Evolutionary conservation across 768 basidiomycete species (phyloP), one percentile per base, ranked within the genome.

Genomic region (Cystofilobasidium ferigula): DNA sequence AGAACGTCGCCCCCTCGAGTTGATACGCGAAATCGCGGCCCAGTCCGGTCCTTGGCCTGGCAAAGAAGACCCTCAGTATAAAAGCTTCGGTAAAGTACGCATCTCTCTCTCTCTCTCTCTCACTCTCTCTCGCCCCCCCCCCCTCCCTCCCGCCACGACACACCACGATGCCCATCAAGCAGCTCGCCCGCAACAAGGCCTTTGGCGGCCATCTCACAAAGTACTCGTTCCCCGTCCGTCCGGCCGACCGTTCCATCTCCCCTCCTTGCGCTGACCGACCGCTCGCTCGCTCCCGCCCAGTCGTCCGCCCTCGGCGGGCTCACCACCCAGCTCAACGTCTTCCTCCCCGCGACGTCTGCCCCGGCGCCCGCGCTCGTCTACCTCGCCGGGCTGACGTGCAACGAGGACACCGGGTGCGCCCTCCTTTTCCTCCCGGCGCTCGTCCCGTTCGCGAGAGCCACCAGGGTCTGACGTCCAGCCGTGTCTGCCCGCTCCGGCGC

Each of bases 381-480:
- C 76, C 85, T 97, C 57, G 85, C 92, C 14, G 94, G 92, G 1
- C 61, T 76, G 71, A 71, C 76, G 24, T 76, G 75, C 64, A 76
- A 70, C 43, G 92, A 95, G 75, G 92, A 99, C 73, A 98, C 88
- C 61, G 94, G 87, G 89, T 88, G 72, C 62, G 82, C 72, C 26
- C 38, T 38, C 43, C 57, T 8, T 9, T 8, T 10, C 54, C 24
- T 7, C 54, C 9, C 3, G 26, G 8, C 3, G 8, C 6, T 6
- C 54, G 34, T 24, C 12, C 64, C 32, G 34, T 24, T 26, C 36
- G 30, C n/a, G n/a, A n/a, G n/a, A 30, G 26, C 22, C 64, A 35
- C 35, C 24, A 42, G 30, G 28, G 20, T 48, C 28, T 24, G 26
- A 35, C 38, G 28, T 30, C 34, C n/a, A 22, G 67, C 14, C 36